phyloP scores from a whole-genome alignment of 257 asterid species.

The Sherardia arvensis region DNA sequence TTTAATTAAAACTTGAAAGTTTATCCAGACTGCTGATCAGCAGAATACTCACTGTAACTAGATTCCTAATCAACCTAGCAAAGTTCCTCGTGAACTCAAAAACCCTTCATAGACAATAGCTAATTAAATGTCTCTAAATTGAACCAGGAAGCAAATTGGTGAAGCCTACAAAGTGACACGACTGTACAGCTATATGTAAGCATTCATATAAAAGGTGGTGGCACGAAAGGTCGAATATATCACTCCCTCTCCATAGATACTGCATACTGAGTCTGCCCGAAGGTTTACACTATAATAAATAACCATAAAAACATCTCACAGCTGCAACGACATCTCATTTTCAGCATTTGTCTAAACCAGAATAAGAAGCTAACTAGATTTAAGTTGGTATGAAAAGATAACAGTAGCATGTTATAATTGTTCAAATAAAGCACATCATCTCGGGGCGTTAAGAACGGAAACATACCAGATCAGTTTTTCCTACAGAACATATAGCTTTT shows the following conservation, averaged over 20 bases:
- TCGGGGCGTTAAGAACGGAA: too few species aligned
- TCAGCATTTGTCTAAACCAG: not conserved
- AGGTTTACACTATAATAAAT: not conserved
- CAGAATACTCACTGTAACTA: not conserved
- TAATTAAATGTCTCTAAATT: not conserved
- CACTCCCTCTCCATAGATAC: not conserved
- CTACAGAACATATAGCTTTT: too few species aligned
- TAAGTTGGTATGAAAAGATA: not conserved
- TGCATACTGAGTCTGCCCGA: slow-evolving; percentile 47
- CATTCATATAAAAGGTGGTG: too few species aligned
- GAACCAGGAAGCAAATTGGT: not conserved
- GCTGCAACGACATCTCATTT: not conserved
- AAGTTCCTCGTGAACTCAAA: not conserved
- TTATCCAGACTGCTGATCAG: not conserved
- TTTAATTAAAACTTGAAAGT: not conserved
- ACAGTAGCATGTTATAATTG: not conserved
- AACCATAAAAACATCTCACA: not conserved
- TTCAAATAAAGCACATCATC: slow-evolving; percentile 63
- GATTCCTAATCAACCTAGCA: not conserved
- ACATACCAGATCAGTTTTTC: too few species aligned
- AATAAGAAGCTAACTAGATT: not conserved
- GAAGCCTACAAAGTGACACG: not conserved
- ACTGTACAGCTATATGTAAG: not conserved
- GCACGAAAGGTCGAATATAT: too few species aligned
- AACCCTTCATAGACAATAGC: not conserved